phyloP scores from a whole-genome alignment of 1,284 basidiomycete species.

The Cryptococcus sp. region DNA sequence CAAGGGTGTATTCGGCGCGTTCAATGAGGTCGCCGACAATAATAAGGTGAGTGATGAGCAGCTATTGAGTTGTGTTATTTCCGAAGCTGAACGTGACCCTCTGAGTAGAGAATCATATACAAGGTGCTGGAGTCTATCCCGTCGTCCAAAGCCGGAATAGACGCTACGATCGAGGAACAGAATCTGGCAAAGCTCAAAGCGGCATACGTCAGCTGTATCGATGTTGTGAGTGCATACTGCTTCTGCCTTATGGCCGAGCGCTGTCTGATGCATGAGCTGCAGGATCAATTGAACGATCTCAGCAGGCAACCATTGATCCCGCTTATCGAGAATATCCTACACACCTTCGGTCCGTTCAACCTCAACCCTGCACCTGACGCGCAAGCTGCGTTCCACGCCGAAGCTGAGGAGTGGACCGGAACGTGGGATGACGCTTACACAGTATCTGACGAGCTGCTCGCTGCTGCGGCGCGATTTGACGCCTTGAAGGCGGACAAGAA shows the following conservation, averaged over 20 bases:
- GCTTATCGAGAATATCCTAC: constrained; percentile 52
- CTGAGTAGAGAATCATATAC: constrained; percentile 48
- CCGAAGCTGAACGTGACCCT: background rate
- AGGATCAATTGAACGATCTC: constrained; percentile 54
- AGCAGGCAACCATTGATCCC: constrained; percentile 56
- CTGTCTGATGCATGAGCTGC: constrained; percentile 1
- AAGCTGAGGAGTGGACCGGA: constrained; percentile 34
- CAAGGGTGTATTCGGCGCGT: constrained; percentile 64
- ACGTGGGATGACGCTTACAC: constrained; percentile 38
- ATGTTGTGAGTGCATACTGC: constrained; percentile 58
- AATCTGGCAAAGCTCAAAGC: constrained; percentile 77
- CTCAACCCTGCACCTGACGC: constrained; percentile 30
- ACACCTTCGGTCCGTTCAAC: constrained; percentile 47
- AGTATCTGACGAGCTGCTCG: constrained; percentile 34
- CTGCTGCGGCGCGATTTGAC: constrained; percentile 17
- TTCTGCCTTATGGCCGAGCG: background rate
- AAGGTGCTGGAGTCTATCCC: constrained; percentile 53
- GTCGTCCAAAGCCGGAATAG: constrained; percentile 11
- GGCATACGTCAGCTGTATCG: constrained; percentile 80
- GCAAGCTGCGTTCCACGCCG: constrained; percentile 12
- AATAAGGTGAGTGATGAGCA: constrained; percentile 43
- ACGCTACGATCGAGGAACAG: constrained; percentile 59
- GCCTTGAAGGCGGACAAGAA: constrained; percentile 17
- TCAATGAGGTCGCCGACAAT: constrained; percentile 53
- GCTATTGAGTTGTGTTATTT: background rate